Conservation (phyloP, 139 green algal genomes). For the Nannochloris sp. region DNA sequence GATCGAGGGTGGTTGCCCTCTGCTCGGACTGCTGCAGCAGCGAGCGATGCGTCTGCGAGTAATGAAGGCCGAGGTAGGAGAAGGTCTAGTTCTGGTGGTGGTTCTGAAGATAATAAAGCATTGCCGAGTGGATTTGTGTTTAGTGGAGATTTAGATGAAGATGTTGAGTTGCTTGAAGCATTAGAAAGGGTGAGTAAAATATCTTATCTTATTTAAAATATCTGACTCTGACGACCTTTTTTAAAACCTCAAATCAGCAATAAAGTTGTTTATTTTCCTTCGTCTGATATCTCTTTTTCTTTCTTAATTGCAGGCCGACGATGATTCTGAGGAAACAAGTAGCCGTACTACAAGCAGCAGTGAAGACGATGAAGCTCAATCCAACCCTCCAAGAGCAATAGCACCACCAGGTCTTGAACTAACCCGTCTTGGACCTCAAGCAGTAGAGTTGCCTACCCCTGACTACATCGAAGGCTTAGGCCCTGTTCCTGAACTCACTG, state of each 20-base stretch:
- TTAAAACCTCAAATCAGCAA: neutral
- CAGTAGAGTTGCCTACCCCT: too few relatives aligned
- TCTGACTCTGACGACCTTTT: neutral
- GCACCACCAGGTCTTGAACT: too few relatives aligned
- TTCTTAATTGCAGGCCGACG: neutral
- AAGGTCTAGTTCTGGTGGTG: neutral
- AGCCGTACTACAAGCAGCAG: neutral
- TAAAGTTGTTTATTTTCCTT: neutral
- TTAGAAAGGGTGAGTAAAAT: constrained; percentile 27
- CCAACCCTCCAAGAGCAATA: too few relatives aligned
- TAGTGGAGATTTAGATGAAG: constrained; percentile 60
- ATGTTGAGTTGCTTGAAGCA: constrained; percentile 46
- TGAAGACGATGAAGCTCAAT: neutral
- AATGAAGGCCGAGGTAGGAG: too few relatives aligned
- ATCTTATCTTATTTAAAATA: neutral
- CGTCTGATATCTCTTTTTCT: neutral
- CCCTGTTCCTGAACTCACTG: too few relatives aligned
- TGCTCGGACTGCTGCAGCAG: neutral
- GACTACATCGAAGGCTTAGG: too few relatives aligned
- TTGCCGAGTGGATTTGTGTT: constrained; percentile 34
- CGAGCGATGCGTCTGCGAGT: neutral
- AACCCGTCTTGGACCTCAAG: too few relatives aligned
- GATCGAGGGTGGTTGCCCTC: neutral
- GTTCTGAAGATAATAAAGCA: neutral
- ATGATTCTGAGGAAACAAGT: neutral